Evolutionary conservation across 2,329 filamentous ascomycete genomes (phyloP).

Genomic region (Nemania sp.): DNA sequence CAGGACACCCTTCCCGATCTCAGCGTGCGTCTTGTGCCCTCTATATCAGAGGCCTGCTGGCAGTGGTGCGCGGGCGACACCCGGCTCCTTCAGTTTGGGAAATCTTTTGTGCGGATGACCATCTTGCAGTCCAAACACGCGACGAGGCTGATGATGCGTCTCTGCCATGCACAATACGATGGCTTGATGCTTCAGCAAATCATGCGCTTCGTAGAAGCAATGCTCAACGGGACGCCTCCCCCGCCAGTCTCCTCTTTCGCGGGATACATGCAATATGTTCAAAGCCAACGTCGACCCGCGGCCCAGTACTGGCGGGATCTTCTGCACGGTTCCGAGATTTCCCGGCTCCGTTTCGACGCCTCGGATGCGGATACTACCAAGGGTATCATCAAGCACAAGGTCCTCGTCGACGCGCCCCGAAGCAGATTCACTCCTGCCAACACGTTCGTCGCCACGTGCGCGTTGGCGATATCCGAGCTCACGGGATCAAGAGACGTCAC

Average conservation of each 20-base stretch:
- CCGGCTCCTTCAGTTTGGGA: constrained; percentile 1
- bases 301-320: constrained; percentile 1
- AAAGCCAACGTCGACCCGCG: neutral
- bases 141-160: neutral
- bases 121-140: neutral
- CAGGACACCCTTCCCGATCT: neutral
- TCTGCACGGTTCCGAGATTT: neutral
- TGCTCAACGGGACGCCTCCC: neutral
- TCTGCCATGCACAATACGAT: constrained; percentile 1
- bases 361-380: neutral
- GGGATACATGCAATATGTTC: neutral
- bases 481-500: neutral
- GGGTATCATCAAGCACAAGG: neutral
- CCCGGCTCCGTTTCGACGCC: neutral
- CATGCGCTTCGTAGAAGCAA: neutral
- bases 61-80: neutral
- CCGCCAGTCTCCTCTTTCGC: neutral
- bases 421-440: neutral
- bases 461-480: neutral
- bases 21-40: neutral
- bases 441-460: neutral
- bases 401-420: neutral
- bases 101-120: neutral
- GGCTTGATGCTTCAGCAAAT: constrained; percentile 3
- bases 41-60: neutral